phyloP scores from a whole-genome alignment of 768 basidiomycete genomes.

The Rhizopogon rudus region DNA sequence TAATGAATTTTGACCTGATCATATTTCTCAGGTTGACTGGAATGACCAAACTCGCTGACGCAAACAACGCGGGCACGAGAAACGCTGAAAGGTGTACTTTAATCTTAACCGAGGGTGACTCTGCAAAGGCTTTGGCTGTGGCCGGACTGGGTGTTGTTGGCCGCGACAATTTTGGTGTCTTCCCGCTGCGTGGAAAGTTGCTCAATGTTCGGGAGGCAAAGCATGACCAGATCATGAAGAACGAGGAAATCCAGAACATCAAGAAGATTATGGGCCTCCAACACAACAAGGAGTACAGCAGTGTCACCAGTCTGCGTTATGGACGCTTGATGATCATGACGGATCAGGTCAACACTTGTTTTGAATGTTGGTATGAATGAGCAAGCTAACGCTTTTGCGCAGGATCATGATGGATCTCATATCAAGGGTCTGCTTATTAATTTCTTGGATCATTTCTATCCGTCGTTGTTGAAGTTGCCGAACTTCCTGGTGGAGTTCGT shows the following conservation, averaged over 20 bases:
- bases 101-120: conserved; percentile 98
- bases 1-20: conserved; percentile 3
- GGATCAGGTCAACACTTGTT: conserved; percentile 70
- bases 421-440: conserved; percentile 99
- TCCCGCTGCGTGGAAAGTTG: conserved; percentile 94
- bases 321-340: conserved; percentile 99
- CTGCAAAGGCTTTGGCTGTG: conserved; percentile 94
- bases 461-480: conserved; percentile 85
- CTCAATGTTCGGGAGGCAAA: conserved; percentile 96
- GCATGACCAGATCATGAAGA: conserved; percentile 97
- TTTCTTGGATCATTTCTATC: conserved; percentile 95
- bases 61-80: conserved; percentile 92
- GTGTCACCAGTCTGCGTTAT: conserved; percentile 69
- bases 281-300: conserved; percentile 85
- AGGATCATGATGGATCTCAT: conserved; percentile 99
- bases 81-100: conserved; percentile 82
- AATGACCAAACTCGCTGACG: conserved; percentile 90
- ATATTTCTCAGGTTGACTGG: conserved; percentile 65
- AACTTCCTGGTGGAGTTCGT: conserved; percentile 97
- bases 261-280: conserved; percentile 98
- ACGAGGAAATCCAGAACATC: conserved; percentile 94
- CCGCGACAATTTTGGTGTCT: conserved; percentile 95
- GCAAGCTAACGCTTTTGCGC: conserved; percentile 2
- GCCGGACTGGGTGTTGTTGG: conserved; percentile 94
- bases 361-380: background rate